Conservation (phyloP, 2,329 filamentous ascomycete genomes). For the Aspergillus aculeatus region DNA sequence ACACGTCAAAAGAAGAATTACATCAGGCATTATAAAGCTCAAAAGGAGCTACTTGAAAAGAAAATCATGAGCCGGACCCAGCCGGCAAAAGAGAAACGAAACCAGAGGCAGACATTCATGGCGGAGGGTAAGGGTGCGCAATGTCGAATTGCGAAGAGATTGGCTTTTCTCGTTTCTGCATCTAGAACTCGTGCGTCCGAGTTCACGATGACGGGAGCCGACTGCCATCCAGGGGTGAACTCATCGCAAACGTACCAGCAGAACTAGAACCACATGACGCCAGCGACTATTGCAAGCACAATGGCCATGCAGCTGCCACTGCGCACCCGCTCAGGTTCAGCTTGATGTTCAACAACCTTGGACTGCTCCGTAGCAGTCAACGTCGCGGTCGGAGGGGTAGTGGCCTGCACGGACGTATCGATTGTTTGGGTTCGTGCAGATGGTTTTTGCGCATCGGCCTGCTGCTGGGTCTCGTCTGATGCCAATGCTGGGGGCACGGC, state of each 20-base stretch:
- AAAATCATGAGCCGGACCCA: constrained; percentile 10
- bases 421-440: neutral
- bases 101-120: neutral
- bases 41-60: constrained; percentile 6
- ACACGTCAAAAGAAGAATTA: constrained; percentile 1
- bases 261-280: constrained; percentile 38
- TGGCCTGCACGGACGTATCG: constrained; percentile 5
- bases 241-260: neutral
- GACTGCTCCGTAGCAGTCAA: constrained; percentile 21
- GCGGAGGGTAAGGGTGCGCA: neutral
- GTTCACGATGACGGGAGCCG: no score
- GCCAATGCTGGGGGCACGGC: neutral
- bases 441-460: neutral
- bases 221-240: no score
- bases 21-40: neutral
- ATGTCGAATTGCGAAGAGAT: neutral
- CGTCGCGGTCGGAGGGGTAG: constrained; percentile 8
- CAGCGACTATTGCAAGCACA: constrained; percentile 36
- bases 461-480: neutral
- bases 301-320: constrained; percentile 39
- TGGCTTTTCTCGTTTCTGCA: neutral
- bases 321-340: constrained; percentile 28
- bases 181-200: neutral
- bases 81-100: neutral
- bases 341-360: constrained; percentile 24